Evolutionary conservation across 192 early-diverging fungal species (phyloP).

Genomic region (Coemansia sp.): DNA sequence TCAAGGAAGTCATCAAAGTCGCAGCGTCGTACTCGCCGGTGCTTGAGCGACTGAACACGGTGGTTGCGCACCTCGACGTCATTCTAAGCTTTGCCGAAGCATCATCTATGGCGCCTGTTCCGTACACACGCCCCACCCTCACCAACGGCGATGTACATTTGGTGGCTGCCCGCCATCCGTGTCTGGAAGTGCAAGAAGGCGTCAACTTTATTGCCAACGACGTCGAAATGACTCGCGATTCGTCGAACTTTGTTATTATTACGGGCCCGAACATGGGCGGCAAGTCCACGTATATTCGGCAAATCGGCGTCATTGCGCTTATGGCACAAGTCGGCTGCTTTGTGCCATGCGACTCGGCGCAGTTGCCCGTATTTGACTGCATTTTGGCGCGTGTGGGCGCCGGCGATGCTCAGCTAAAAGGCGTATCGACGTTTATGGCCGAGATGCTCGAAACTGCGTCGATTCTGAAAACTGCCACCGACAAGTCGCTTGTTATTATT

Average conservation of each 20-base stretch:
- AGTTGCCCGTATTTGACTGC: constrained; percentile 77
- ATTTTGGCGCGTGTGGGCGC: constrained; percentile 92
- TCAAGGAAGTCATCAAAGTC: constrained; percentile 85
- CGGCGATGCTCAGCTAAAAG: constrained; percentile 88
- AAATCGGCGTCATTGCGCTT: constrained; percentile 88
- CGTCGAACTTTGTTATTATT: constrained; percentile 81
- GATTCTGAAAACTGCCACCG: constrained; percentile 83
- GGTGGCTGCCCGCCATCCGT: constrained; percentile 80
- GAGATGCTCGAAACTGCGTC: constrained; percentile 92
- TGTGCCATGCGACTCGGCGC: constrained; percentile 81
- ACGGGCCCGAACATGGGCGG: constrained; percentile 99
- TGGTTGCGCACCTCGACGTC: constrained; percentile 85
- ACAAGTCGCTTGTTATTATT: constrained; percentile 86
- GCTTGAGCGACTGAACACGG: constrained; percentile 72
- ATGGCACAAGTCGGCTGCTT: constrained; percentile 96
- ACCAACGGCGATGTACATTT: constrained; percentile 68
- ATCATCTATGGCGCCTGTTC: constrained; percentile 75
- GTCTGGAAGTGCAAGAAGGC: constrained; percentile 88
- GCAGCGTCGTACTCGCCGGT: constrained; percentile 82
- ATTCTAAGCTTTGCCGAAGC: constrained; percentile 87
- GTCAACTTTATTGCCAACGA: constrained; percentile 95
- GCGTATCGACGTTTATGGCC: constrained; percentile 96
- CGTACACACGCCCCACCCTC: constrained; percentile 74
- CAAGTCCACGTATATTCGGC: constrained; percentile 95
- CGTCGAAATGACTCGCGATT: constrained; percentile 69